Conservation (phyloP, 495 filamentous ascomycete genomes). For the Filosporella fistucella region DNA sequence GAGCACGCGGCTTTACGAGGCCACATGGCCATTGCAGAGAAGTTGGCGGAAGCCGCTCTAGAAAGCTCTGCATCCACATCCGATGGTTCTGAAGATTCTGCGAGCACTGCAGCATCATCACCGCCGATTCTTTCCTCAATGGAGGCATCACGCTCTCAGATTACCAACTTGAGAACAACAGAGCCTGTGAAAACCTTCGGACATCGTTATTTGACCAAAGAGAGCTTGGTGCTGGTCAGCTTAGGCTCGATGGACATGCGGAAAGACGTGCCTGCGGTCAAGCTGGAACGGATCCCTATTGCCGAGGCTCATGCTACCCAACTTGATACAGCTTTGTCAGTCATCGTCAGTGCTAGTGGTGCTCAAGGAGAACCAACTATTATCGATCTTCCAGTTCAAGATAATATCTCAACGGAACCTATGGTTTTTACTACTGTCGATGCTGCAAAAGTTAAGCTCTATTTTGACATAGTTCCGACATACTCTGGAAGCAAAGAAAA, state of each 20-base stretch:
- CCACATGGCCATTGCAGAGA: conserved; percentile 71
- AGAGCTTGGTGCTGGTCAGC: conserved; percentile 86
- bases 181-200: conserved; percentile 93
- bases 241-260: conserved; percentile 91
- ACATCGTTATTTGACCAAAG: conserved; percentile 86
- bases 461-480: conserved; percentile 96
- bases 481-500: conserved; percentile 86
- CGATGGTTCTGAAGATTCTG: conserved; percentile 28
- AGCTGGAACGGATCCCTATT: conserved; percentile 83
- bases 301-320: conserved; percentile 85
- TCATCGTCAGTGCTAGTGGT: conserved; percentile 86
- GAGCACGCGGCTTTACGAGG: conserved; percentile 90
- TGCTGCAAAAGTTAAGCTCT: conserved; percentile 73
- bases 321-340: conserved; percentile 86
- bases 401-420: conserved; percentile 88
- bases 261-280: conserved; percentile 74
- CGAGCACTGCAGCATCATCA: conserved; percentile 36
- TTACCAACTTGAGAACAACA: conserved; percentile 36
- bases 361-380: conserved; percentile 82
- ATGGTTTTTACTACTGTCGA: conserved; percentile 82
- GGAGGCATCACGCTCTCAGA: conserved; percentile 40
- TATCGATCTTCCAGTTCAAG: conserved; percentile 89
- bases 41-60: conserved; percentile 44
- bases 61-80: conserved; percentile 25
- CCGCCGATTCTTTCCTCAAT: conserved; percentile 47